Evolutionary conservation across 169 alveolate species (phyloP).

Genomic region (Plasmodium ovale): DNA sequence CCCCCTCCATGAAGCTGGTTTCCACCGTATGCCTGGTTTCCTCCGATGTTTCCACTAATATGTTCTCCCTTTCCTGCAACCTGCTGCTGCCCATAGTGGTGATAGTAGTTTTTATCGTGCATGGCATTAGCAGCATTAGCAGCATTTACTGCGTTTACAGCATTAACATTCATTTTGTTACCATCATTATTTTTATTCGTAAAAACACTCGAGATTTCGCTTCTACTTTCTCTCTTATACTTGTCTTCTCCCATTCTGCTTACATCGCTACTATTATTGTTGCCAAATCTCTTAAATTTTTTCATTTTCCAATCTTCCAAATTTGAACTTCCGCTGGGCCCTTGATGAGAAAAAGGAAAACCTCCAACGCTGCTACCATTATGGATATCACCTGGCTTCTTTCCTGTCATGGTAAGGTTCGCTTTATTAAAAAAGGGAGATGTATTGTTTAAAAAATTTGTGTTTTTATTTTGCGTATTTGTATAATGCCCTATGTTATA

Average conservation of each 20-base stretch:
- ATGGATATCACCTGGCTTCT: not conserved
- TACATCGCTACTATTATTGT: not conserved
- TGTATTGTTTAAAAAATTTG: not conserved
- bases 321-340: not conserved
- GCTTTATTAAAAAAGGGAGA: not conserved
- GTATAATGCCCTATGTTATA: not conserved
- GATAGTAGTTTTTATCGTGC: too few relatives aligned
- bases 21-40: too few relatives aligned
- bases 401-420: not conserved
- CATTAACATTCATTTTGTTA: not conserved
- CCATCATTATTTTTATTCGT: slow-evolving; percentile 23
- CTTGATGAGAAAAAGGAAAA: not conserved
- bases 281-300: not conserved
- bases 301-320: slow-evolving; percentile 13
- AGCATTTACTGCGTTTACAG: not conserved
- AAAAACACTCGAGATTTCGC: slow-evolving; percentile 10
- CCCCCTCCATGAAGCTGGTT: too few relatives aligned
- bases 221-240: slow-evolving; percentile 17
- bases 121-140: too few relatives aligned
- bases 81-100: too few relatives aligned
- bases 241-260: slow-evolving; percentile 43
- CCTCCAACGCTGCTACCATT: too few relatives aligned
- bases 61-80: too few relatives aligned
- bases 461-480: not conserved
- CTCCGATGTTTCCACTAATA: too few relatives aligned